These are phyloP conservation scores for Ramaria rubella DNA, from an alignment of 768 basidiomycete genomes.

Conservation along the genomic window DNA sequence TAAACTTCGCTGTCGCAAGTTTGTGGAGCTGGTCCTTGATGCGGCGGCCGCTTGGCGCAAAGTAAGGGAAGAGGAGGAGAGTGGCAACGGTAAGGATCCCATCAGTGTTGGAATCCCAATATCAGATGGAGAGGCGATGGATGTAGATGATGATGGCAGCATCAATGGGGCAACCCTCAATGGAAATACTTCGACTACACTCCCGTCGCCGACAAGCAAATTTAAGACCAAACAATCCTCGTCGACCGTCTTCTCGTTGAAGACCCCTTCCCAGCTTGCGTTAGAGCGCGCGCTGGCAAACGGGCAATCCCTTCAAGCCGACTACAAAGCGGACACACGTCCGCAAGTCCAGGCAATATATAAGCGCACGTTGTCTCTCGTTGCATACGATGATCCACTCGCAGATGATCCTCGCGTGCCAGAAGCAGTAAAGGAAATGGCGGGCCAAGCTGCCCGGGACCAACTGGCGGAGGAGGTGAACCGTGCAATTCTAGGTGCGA, in stretches of 20 bases:
- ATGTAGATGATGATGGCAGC: constrained; percentile 16
- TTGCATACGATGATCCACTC: constrained; percentile 72
- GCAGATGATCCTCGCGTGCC: constrained; percentile 37
- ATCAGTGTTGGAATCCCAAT: constrained; percentile 21
- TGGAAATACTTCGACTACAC: background rate
- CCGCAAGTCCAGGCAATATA: constrained; percentile 60
- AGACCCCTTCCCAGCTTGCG: constrained; percentile 45
- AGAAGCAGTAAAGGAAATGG: constrained; percentile 62
- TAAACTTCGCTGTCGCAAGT: constrained; percentile 77
- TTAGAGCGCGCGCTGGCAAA: constrained; percentile 65
- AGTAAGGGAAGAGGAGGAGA: constrained; percentile 32
- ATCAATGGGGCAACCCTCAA: background rate
- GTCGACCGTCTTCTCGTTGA: constrained; percentile 17
- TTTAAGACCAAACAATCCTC: background rate
- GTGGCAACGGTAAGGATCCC: constrained; percentile 31
- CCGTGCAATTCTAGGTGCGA: constrained; percentile 72
- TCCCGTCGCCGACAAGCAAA: background rate
- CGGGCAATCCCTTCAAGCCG: constrained; percentile 61
- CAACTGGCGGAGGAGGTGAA: constrained; percentile 72
- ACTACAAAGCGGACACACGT: constrained; percentile 59
- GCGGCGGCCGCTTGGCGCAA: constrained; percentile 60
- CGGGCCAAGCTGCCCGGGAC: constrained; percentile 58
- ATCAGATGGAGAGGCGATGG: constrained; percentile 12
- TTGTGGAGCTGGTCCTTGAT: constrained; percentile 74
- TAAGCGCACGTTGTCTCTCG: constrained; percentile 69